Evolutionary conservation across 768 basidiomycete genomes (phyloP).

Genomic region (Rickenella mellea): DNA sequence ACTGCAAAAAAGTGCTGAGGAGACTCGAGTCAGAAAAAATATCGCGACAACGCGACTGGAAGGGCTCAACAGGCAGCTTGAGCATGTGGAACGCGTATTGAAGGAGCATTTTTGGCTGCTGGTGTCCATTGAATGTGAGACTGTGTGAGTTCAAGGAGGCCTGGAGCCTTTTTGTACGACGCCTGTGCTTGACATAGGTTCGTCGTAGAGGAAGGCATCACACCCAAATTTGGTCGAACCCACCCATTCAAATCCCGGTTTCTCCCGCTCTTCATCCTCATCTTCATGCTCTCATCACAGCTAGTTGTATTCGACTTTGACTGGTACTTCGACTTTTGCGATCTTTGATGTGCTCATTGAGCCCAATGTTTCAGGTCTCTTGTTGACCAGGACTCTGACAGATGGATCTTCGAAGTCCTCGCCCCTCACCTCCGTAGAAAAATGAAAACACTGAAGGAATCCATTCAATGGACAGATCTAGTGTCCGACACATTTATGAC

Average conservation of each 20-base stretch:
- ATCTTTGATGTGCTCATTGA: not conserved
- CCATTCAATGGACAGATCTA: slow-evolving; percentile 88
- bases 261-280: not conserved
- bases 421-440: slow-evolving; percentile 77
- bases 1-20: slow-evolving; percentile 72
- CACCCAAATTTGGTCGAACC: not conserved
- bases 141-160: slow-evolving; percentile 67
- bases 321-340: slow-evolving; percentile 43
- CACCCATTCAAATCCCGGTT: slow-evolving; percentile 5
- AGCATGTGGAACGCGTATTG: slow-evolving; percentile 50
- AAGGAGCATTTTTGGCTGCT: slow-evolving; percentile 54
- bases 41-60: slow-evolving; percentile 9
- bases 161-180: slow-evolving; percentile 76
- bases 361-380: slow-evolving; percentile 49
- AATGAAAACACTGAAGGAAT: slow-evolving; percentile 55
- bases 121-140: slow-evolving; percentile 73
- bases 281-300: slow-evolving; percentile 26
- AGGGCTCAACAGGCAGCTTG: slow-evolving; percentile 51
- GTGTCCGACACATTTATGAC: slow-evolving; percentile 47
- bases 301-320: slow-evolving; percentile 96
- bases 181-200: slow-evolving; percentile 60
- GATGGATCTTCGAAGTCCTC: slow-evolving; percentile 86
- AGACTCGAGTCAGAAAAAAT: slow-evolving; percentile 10
- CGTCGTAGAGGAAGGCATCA: slow-evolving; percentile 45
- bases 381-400: slow-evolving; percentile 93